Base-by-base conservation (phyloP, 345 rosid species). In the Nasturtium officinale region DNA sequence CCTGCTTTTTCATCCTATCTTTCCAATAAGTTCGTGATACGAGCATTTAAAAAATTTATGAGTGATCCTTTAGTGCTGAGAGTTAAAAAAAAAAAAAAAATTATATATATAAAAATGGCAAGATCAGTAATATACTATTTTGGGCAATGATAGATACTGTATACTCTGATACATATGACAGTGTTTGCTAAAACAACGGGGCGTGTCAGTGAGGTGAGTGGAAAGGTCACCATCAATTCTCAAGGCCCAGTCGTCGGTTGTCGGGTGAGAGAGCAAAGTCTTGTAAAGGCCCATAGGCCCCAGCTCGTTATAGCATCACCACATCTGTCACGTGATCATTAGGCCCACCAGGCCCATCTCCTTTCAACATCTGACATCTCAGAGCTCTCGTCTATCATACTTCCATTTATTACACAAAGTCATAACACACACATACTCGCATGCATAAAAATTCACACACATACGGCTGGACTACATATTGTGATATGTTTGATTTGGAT, bases 311-410 rank as follows among this genome's bases (percentile, higher is more conserved):
- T 20, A 46, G 52, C 12, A 65, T 65, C 65, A 76, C 45, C 65
- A 61, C 54, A 50, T 45, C 70, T 68, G 58, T 33, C 79, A 76
- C 79, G 79, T 76, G 79, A 61, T 59, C 26, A 0, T 61, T 60
- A 50, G 74, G 69, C 69, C 78, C 74, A 76, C 58, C 3, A 69
- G 79, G 70, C 70, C 75, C 79, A 76, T 69, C 65, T 53, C n/a
- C 18, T 17, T 37, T 76, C 79, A 45, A 26, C 75, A 69, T 76
- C 75, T 76, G 63, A 75, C 79, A 75, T 76, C 79, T 76, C 69
- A 75, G 64, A 68, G 69, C 79, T 69, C 73, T 74, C 53, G 43
- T 42, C 32, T 60, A 7, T 60, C 55, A 50, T 60, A 74, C 61
- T 66, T 59, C 73, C 54, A 66, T 74, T 66, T 66, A 47, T 56